Evolutionary conservation across 164 flowering plant genomes (phyloP).

Genomic region (Piper longum): DNA sequence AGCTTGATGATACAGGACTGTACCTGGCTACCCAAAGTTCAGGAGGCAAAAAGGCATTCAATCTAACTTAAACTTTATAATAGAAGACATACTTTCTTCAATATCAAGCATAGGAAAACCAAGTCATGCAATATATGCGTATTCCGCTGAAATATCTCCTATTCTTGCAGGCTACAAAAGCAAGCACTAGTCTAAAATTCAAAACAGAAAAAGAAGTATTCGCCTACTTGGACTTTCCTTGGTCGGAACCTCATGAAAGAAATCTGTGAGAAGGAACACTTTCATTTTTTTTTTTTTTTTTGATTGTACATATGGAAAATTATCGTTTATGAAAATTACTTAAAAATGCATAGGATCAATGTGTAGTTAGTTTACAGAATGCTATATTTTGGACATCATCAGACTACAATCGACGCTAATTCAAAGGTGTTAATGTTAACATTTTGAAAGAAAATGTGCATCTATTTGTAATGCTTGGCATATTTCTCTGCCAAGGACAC

Average conservation of each 20-base stretch:
- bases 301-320: neutral
- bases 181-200: constrained; percentile 44
- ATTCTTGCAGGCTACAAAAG: constrained; percentile 40
- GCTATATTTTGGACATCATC: too few relatives aligned
- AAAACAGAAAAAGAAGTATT: constrained; percentile 78
- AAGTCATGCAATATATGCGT: neutral
- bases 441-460: too few relatives aligned
- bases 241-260: constrained; percentile 88
- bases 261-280: constrained; percentile 37
- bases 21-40: constrained; percentile 71
- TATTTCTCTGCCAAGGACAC: too few relatives aligned
- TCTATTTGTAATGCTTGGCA: too few relatives aligned
- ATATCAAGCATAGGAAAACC: neutral
- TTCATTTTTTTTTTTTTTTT: neutral
- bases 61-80: neutral
- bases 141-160: neutral
- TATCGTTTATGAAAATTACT: neutral
- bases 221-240: constrained; percentile 84
- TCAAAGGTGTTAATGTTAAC: too few relatives aligned
- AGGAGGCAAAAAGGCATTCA: constrained; percentile 55
- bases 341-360: too few relatives aligned
- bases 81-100: neutral
- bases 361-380: too few relatives aligned
- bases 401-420: too few relatives aligned
- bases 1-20: constrained; percentile 89